phyloP scores from a whole-genome alignment of 345 rosid species.

The Abelmoschus esculentus region DNA sequence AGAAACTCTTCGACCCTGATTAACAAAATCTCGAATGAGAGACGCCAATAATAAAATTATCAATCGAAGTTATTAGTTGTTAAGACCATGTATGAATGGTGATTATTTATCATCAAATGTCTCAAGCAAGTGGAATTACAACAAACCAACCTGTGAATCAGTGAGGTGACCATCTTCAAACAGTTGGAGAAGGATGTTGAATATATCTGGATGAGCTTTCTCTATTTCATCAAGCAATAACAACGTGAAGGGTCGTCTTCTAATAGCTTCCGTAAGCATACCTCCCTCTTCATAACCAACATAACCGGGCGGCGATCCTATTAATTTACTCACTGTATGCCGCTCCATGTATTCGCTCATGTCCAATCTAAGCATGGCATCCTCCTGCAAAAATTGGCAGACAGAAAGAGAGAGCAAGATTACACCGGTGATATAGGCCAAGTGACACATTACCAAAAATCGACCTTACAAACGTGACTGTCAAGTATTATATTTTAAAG shows the following conservation, averaged over 20 bases:
- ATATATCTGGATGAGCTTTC: conserved; percentile 93
- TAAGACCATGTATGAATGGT: no score
- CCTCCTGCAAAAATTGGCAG: no score
- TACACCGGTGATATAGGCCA: no score
- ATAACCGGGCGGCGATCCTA: conserved; percentile 95
- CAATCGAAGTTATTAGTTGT: no score
- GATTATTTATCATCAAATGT: no score
- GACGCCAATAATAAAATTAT: no score
- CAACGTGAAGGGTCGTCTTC: conserved; percentile 86
- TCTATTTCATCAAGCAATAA: conserved; percentile 83
- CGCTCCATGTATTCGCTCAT: conserved; percentile 99
- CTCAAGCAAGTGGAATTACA: conserved; percentile 15
- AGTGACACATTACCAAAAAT: no score
- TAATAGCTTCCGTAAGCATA: conserved; percentile 85
- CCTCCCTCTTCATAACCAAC: conserved; percentile 93
- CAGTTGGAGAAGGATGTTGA: conserved; percentile 89
- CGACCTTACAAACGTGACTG: no score
- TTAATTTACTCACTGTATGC: conserved; percentile 84
- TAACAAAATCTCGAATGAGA: no score
- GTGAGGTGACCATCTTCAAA: conserved; percentile 97
- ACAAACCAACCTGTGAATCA: conserved; percentile 71
- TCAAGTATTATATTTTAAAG: no score
- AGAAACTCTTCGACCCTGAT: no score
- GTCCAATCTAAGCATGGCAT: conserved; percentile 43
- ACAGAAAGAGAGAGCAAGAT: no score